Percentiles rank a stretch among this genome's conserved stretches.
Conservation (phyloP, 2,329 filamentous ascomycete genomes). For the Fusarium lyarnte region DNA sequence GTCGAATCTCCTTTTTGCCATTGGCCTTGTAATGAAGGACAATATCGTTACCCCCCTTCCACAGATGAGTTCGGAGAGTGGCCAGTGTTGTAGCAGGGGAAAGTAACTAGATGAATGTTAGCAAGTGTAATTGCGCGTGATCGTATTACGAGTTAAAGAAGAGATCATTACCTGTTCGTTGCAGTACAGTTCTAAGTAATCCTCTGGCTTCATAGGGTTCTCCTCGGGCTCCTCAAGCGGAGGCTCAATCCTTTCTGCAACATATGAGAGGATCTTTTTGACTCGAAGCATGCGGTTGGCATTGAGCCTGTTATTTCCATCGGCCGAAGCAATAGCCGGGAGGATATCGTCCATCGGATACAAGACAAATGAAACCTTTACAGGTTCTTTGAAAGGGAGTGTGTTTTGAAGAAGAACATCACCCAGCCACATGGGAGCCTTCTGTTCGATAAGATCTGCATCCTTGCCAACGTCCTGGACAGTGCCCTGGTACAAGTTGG, state of each 20-base stretch:
- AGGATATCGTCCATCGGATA: conserved; percentile 77
- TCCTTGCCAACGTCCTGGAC: conserved; percentile 81
- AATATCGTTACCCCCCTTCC: conserved; percentile 95
- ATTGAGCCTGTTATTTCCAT: conserved; percentile 90
- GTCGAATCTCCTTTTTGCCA: conserved; percentile 74
- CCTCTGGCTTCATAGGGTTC: conserved; percentile 78
- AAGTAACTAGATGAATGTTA: conserved; percentile 61
- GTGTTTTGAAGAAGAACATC: conserved; percentile 87
- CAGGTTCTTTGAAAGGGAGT: conserved; percentile 86
- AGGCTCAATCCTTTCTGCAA: conserved; percentile 89
- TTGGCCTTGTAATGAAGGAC: conserved; percentile 91
- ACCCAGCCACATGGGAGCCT: conserved; percentile 90
- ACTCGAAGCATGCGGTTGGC: conserved; percentile 96
- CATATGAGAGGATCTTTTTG: conserved; percentile 91
- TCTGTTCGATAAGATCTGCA: conserved; percentile 84
- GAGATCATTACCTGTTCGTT: conserved; percentile 79
- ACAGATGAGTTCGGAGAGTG: conserved; percentile 89
- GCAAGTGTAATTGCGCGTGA: background rate
- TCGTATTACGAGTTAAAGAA: background rate
- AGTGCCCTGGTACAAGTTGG: conserved; percentile 91
- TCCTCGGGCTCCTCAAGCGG: conserved; percentile 67
- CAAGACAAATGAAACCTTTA: conserved; percentile 95
- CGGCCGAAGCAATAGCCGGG: conserved; percentile 76
- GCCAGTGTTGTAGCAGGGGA: conserved; percentile 90
- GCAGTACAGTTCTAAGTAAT: conserved; percentile 95